These are phyloP conservation scores for Entomortierella chlamydospora DNA, from an alignment of 192 early-diverging fungal genomes.

Conservation along the genomic window DNA sequence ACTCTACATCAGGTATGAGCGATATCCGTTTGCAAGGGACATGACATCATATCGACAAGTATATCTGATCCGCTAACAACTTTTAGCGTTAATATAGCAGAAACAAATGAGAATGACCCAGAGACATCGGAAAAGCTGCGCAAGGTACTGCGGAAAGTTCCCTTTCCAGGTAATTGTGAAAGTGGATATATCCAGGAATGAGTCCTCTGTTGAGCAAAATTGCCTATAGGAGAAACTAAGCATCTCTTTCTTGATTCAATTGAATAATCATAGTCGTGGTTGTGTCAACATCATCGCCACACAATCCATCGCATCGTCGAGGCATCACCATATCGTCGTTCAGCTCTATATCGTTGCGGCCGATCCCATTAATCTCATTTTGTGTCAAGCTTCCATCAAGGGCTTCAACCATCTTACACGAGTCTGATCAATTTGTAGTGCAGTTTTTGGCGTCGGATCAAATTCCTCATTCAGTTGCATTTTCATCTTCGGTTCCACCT, in stretches of 20 bases:
- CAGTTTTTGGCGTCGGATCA: conserved; percentile 70
- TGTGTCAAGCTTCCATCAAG: conserved; percentile 71
- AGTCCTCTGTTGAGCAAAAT: too few species aligned
- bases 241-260: conserved; percentile 6
- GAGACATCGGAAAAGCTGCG: conserved; percentile 56
- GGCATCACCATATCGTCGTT: conserved; percentile 78
- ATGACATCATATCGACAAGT: conserved; percentile 7
- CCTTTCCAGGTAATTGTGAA: conserved; percentile 60
- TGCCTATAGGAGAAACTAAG: background rate
- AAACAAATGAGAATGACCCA: background rate
- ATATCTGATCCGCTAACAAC: too few species aligned
- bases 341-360: conserved; percentile 70
- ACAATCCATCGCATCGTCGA: conserved; percentile 52
- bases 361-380: conserved; percentile 70
- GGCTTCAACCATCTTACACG: conserved; percentile 64
- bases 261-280: conserved; percentile 55
- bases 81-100: too few species aligned
- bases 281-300: conserved; percentile 57
- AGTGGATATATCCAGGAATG: too few species aligned
- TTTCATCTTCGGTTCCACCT: conserved; percentile 64
- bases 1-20: background rate
- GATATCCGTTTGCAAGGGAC: background rate
- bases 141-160: conserved; percentile 69
- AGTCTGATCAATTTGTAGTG: conserved; percentile 64
- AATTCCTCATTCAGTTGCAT: conserved; percentile 65